Conservation (phyloP, 805 yeast species). For the Wickerhamomyces kurtzmanii region DNA sequence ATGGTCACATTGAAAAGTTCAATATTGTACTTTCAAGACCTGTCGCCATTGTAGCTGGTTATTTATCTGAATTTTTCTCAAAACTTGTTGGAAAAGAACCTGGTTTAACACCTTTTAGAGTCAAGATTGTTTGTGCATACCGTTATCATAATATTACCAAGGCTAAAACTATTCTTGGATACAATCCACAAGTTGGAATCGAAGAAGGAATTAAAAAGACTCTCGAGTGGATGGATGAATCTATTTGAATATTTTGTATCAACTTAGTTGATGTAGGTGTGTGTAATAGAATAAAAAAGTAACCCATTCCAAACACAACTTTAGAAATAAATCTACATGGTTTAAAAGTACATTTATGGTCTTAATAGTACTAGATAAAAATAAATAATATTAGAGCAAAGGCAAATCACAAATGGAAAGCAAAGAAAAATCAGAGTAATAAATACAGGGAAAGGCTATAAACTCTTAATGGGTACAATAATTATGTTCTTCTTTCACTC, state of each 20-base stretch:
- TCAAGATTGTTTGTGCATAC: constrained; percentile 81
- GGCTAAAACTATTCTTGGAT: constrained; percentile 72
- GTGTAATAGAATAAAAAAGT: neutral
- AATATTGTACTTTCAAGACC: constrained; percentile 64
- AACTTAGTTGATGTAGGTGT: constrained; percentile 10
- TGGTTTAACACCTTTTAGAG: constrained; percentile 94
- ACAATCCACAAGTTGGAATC: constrained; percentile 67
- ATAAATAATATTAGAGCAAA: neutral
- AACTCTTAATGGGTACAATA: no score
- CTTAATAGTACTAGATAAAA: neutral
- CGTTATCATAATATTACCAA: constrained; percentile 89
- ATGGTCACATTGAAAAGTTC: constrained; percentile 68
- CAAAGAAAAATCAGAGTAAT: no score
- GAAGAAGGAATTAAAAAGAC: constrained; percentile 77
- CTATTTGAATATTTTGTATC: constrained; percentile 6
- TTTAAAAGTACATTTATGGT: neutral
- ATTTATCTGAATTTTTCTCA: constrained; percentile 67
- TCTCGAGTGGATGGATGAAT: constrained; percentile 85
- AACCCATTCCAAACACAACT: neutral
- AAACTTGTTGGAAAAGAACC: constrained; percentile 73
- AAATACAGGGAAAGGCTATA: no score
- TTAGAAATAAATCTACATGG: neutral
- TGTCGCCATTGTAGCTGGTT: constrained; percentile 76
- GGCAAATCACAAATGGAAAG: no score
- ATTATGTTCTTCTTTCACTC: no score